These are phyloP conservation scores for Aspergillus floridensis DNA, from an alignment of 2,329 filamentous ascomycete species.

Conservation along the genomic window DNA sequence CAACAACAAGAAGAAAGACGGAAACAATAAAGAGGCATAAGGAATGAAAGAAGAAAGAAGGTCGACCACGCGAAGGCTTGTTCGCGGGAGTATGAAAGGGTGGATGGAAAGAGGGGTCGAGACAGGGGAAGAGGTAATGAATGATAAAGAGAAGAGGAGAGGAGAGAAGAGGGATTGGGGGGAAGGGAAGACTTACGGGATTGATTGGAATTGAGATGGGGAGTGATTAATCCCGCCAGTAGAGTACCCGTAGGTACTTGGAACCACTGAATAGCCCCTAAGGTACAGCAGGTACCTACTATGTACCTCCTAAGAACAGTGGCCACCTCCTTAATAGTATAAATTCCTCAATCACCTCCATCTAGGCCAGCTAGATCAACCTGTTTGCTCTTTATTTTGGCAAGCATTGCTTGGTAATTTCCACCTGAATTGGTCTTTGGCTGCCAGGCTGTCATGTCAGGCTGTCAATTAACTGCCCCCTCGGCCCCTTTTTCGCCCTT, in stretches of 20 bases:
- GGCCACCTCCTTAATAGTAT: background rate
- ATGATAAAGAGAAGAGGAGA: constrained; percentile 3
- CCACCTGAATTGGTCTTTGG: background rate
- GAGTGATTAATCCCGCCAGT: background rate
- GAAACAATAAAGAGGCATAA: constrained; percentile 19
- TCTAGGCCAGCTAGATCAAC: background rate
- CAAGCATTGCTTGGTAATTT: background rate
- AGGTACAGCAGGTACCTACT: too few species aligned
- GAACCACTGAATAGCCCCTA: too few species aligned
- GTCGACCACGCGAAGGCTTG: background rate
- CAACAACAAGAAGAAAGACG: constrained; percentile 19
- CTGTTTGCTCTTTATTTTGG: background rate
- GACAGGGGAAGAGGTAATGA: background rate
- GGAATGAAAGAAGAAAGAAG: background rate
- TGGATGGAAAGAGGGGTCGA: background rate
- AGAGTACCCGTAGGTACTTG: too few species aligned
- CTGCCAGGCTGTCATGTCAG: background rate
- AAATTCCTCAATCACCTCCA: background rate
- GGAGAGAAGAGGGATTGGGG: background rate
- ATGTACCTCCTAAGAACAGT: too few species aligned
- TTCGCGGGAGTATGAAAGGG: background rate
- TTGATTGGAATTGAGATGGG: background rate
- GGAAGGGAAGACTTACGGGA: background rate
- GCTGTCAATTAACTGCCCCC: background rate
- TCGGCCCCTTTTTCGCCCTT: background rate